Evolutionary conservation across 2,329 filamentous ascomycete genomes (phyloP), one percentile per base, ranked within the genome.

Genomic region (Hypoxylon sp.): DNA sequence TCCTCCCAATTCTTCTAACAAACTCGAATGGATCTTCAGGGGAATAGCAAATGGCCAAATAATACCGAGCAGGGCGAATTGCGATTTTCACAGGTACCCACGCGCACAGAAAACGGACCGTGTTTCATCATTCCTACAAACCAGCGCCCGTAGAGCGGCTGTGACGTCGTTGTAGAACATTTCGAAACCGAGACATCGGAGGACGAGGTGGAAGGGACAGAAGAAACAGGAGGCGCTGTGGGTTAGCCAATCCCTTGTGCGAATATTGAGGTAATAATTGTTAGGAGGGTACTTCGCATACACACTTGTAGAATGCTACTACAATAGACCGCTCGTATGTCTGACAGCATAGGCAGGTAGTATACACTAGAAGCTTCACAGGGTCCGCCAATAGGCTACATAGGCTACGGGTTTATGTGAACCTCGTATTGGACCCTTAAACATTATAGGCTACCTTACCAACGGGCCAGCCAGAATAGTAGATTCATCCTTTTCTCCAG

Each of bases 121-220:
- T 58, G 70, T 72, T 72, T 71, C 70, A 72, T 61, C 42, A 58
- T 48, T 60, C 54, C 50, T 48, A 37, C 55, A 47, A 46, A 47
- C 57, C 21, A 56, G 37, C 50, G 27, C 52, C 37, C 17, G 56
- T 58, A 60, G 46, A 21, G 58, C 39, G 47, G 47, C 52, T 48
- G 55, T 71, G 69, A 69, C 69, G 69, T 67, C 62, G 66, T 67
- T 65, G 66, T 67, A 71, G 69, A 67, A 71, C 69, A 58, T 56
- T 64, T 61, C 60, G 59, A 71, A 69, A 62, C 62, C 21, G 27
- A 63, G 60, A 48, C 47, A 53, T 44, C n/a, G 52, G 47, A 54
- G 29, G 35, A 46, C 37, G 27, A 51, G 46, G 46, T 39, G 35
- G 48, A 64, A 61, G 53, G 44, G n/a, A 54, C 3, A 58, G 35